phyloP scores from a whole-genome alignment of 371 early-diverging fungal species.

The Mucor saturninus region DNA sequence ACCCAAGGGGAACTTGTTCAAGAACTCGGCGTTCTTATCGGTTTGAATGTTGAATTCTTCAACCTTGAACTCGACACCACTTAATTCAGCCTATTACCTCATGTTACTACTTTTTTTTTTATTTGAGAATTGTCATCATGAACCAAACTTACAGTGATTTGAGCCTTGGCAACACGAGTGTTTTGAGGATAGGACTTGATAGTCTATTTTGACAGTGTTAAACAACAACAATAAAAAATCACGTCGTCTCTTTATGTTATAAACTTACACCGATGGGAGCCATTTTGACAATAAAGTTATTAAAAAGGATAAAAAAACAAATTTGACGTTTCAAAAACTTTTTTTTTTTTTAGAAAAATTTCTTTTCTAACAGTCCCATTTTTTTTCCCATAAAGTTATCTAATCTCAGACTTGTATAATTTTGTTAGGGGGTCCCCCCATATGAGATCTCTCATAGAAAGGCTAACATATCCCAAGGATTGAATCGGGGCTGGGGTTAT shows the following conservation, averaged over 20 bases:
- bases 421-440: too few relatives aligned
- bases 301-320: constrained; percentile 2
- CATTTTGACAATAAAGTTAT: constrained; percentile 4
- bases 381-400: too few relatives aligned
- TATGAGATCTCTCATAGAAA: too few relatives aligned
- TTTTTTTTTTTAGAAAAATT: too few relatives aligned
- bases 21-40: constrained; percentile 72
- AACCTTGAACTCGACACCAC: constrained; percentile 71
- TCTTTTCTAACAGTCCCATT: too few relatives aligned
- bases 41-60: constrained; percentile 70
- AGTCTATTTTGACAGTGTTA: constrained; percentile 31
- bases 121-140: constrained; percentile 26
- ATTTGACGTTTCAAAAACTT: neutral
- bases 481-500: too few relatives aligned
- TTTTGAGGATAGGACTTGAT: constrained; percentile 60
- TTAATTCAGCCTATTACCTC: constrained; percentile 70
- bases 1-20: constrained; percentile 82
- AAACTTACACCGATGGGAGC: constrained; percentile 9
- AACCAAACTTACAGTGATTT: constrained; percentile 56
- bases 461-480: too few relatives aligned
- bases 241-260: neutral
- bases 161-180: constrained; percentile 68
- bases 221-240: neutral
- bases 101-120: constrained; percentile 58
- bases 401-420: too few relatives aligned